Conservation (phyloP, 768 basidiomycete species). For the Xerocomellus dryophilus region DNA sequence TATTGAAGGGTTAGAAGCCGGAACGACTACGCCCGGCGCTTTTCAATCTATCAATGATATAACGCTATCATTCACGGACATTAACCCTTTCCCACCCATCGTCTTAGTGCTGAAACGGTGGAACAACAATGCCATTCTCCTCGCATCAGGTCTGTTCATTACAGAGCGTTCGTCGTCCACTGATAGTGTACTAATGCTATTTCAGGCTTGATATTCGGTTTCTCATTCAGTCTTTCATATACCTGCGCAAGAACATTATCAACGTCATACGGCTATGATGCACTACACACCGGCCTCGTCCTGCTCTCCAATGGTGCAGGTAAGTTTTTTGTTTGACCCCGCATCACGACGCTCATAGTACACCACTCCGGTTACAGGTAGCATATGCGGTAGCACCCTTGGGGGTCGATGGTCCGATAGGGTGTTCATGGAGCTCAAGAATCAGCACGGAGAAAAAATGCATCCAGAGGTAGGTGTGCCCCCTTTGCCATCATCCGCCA, state of each 20-base stretch:
- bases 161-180: neutral
- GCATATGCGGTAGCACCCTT: slow-evolving; percentile 49
- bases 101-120: slow-evolving; percentile 51
- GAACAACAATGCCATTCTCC: slow-evolving; percentile 66
- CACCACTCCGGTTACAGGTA: slow-evolving; percentile 32
- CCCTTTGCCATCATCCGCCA: neutral
- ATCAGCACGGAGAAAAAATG: slow-evolving; percentile 40
- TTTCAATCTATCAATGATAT: slow-evolving; percentile 32
- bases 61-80: slow-evolving; percentile 58
- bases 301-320: slow-evolving; percentile 74
- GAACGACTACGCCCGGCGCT: neutral
- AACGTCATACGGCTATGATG: slow-evolving; percentile 58
- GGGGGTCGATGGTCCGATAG: slow-evolving; percentile 61
- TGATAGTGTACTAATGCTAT: neutral
- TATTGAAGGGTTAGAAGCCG: neutral
- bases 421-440: slow-evolving; percentile 40
- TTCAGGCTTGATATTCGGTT: slow-evolving; percentile 71
- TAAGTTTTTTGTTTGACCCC: slow-evolving; percentile 24
- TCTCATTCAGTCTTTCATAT: slow-evolving; percentile 67
- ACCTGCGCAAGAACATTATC: slow-evolving; percentile 71
- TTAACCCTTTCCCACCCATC: slow-evolving; percentile 70
- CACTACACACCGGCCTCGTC: slow-evolving; percentile 73
- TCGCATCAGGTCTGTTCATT: slow-evolving; percentile 22
- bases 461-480: slow-evolving; percentile 57
- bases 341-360: neutral